Base-by-base conservation (phyloP, 352 stramenopile genomes). In the Phytophthora chlamydospora region DNA sequence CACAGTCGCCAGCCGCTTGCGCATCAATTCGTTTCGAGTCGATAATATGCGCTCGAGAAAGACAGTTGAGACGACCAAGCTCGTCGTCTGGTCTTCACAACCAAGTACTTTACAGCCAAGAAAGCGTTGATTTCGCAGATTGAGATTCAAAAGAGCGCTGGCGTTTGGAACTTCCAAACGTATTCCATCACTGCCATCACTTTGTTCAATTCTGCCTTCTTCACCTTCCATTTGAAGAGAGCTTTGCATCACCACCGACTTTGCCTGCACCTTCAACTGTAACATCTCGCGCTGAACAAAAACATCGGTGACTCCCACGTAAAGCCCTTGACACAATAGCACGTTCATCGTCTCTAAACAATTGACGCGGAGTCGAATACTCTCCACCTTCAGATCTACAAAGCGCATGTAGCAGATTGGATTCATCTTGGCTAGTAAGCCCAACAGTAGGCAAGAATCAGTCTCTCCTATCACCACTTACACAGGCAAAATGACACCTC, bases 401-500 rank as follows among this genome's bases (percentile, higher is more conserved):
- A 89, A 92, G 1, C 79, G 75, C 39, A 90, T 75, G 46, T 88
- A 85, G 5, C 73, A 80, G 31, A 89, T 58, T 3, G 75, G 56
- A 52, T 78, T 89, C 1, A 45, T 62, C 45, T 68, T 71, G 10
- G 58, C 55, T 64, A 55, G 2, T 51, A n/a, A 38, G 12, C 41
- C 27, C 6, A 19, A 53, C 11, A 16, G 21, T 12, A 47, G 32
- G 46, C 42, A 29, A 35, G 34, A 19, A 12, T 42, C 42, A 62
- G 41, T 43, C 32, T 27, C 40, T 29, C 24, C n/a, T 3, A 43
- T 16, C 36, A 19, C 7, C 3, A 19, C 11, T 44, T 19, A 16
- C 29, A 24, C 31, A 60, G 27, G 11, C 8, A 35, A 9, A 27
- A 43, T 13, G 17, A 31, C 32, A 40, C 24, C 21, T 17, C 19